These are phyloP conservation scores for Microcyclospora pomicola DNA, from an alignment of 2,329 filamentous ascomycete species.

Conservation along the genomic window DNA sequence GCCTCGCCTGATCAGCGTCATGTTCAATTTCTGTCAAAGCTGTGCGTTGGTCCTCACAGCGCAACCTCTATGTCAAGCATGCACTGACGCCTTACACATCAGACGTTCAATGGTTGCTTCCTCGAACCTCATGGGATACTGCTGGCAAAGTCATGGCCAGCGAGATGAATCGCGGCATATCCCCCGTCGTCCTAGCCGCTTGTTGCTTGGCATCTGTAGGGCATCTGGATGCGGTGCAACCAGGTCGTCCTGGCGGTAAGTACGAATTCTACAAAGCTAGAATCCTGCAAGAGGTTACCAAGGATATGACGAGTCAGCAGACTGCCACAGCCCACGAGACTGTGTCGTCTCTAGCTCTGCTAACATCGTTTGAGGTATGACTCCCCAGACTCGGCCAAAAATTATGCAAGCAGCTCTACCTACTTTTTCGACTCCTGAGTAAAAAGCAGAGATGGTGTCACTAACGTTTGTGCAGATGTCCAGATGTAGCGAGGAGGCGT, in stretches of 20 bases:
- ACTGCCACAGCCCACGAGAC: constrained; percentile 1
- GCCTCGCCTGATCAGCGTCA: constrained; percentile 2
- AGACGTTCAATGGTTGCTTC: constrained; percentile 4
- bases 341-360: not conserved
- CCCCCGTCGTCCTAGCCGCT: constrained; percentile 2
- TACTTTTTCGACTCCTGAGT: no score
- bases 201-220: constrained; percentile 5
- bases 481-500: constrained; percentile 1
- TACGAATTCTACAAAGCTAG: constrained; percentile 2
- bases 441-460: not conserved
- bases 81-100: not conserved
- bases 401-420: no score
- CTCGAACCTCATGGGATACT: constrained; percentile 3
- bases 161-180: constrained; percentile 2
- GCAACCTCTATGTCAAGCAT: not conserved
- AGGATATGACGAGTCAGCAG: constrained; percentile 1
- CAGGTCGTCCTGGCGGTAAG: constrained; percentile 1
- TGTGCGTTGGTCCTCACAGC: constrained; percentile 2
- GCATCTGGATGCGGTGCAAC: constrained; percentile 4
- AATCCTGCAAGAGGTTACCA: constrained; percentile 1
- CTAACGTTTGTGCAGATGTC: constrained; percentile 1
- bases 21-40: constrained; percentile 3
- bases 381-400: not conserved
- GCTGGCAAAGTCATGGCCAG: constrained; percentile 1
- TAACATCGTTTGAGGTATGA: constrained; percentile 2